A percentile compares a stretch with the other conserved stretches of the same genome.
Evolutionary conservation across 1,139 yeast genomes (phyloP).

Genomic region (Yamadazyma songkhlaensis): DNA sequence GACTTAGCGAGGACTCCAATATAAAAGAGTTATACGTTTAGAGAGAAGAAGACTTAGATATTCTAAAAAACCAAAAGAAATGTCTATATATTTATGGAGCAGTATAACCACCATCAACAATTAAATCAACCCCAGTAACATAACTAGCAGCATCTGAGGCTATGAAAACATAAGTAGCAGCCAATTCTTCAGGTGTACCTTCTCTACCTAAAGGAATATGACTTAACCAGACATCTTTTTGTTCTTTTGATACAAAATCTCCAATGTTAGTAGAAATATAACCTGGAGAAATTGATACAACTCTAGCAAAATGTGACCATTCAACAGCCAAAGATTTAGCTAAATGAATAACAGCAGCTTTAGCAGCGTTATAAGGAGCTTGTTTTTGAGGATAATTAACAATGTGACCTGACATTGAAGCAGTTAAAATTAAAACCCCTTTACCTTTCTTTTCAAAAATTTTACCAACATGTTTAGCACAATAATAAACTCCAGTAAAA

Average conservation of each 20-base stretch:
- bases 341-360: slow-evolving; percentile 82
- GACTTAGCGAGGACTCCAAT: too few relatives aligned
- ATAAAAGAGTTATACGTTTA: too few relatives aligned
- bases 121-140: slow-evolving; percentile 78
- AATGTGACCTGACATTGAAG: slow-evolving; percentile 83
- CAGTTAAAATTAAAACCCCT: slow-evolving; percentile 74
- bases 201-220: slow-evolving; percentile 76
- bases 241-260: slow-evolving; percentile 36
- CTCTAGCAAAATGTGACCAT: slow-evolving; percentile 80
- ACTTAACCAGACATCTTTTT: slow-evolving; percentile 36
- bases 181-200: slow-evolving; percentile 77
- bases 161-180: slow-evolving; percentile 77
- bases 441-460: slow-evolving; percentile 67
- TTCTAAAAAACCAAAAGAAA: neutral
- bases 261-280: slow-evolving; percentile 61
- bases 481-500: slow-evolving; percentile 72
- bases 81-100: slow-evolving; percentile 27
- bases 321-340: slow-evolving; percentile 77
- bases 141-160: slow-evolving; percentile 80
- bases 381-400: slow-evolving; percentile 84
- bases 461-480: slow-evolving; percentile 68
- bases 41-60: neutral
- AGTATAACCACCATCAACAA: slow-evolving; percentile 85
- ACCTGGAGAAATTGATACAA: slow-evolving; percentile 79
- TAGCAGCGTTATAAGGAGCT: slow-evolving; percentile 81